phyloP scores from a whole-genome alignment of 192 early-diverging fungal genomes.

The Thoreauomyces humboldtii region DNA sequence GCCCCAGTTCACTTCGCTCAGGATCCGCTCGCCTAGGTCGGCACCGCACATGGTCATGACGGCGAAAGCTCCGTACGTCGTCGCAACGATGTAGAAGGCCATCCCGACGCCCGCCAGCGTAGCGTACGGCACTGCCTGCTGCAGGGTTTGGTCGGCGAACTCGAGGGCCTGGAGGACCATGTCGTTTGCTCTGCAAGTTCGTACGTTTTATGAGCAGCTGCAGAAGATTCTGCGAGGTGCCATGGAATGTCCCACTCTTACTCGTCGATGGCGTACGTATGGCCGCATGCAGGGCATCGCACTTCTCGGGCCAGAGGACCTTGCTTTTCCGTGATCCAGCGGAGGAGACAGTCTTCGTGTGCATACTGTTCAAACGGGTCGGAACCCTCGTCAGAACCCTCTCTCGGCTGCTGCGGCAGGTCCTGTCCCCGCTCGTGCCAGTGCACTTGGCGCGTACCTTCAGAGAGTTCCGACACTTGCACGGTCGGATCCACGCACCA shows the following conservation, averaged over 20 bases:
- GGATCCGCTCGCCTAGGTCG: constrained; percentile 27
- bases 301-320: constrained; percentile 11
- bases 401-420: no score
- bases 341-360: constrained; percentile 39
- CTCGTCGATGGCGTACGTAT: constrained; percentile 27
- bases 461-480: constrained; percentile 26
- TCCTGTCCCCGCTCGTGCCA: no score
- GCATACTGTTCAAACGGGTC: constrained; percentile 18
- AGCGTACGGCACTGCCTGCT: constrained; percentile 12
- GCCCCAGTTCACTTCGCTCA: constrained; percentile 27
- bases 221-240: neutral
- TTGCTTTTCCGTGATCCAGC: constrained; percentile 37
- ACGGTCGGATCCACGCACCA: constrained; percentile 13
- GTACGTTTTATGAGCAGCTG: no score
- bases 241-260: no score
- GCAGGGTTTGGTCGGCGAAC: constrained; percentile 3
- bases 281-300: constrained; percentile 36
- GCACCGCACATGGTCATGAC: constrained; percentile 36
- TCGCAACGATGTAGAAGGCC: constrained; percentile 33
- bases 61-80: constrained; percentile 39
- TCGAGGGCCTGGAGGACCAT: constrained; percentile 1
- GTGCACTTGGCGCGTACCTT: constrained; percentile 4
- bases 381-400: neutral
- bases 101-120: constrained; percentile 12
- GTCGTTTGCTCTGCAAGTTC: neutral